Evolutionary conservation across 306 rosid genomes (phyloP).

Genomic region (Aeschynomene evenia): DNA sequence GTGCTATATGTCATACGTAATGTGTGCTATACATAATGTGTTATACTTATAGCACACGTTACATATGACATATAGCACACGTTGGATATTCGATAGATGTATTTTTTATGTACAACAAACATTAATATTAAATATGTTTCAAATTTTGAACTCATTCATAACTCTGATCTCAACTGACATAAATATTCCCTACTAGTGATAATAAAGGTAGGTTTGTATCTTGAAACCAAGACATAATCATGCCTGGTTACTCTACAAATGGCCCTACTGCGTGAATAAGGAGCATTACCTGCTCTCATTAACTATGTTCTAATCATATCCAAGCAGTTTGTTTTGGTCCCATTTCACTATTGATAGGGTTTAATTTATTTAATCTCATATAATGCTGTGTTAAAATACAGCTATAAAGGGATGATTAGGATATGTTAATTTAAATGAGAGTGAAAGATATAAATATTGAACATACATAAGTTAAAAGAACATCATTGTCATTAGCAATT

Average conservation of each 20-base stretch:
- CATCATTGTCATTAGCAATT: slow-evolving; percentile 14
- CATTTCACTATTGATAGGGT: not conserved
- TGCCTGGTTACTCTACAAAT: slow-evolving; percentile 1
- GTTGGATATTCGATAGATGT: no score
- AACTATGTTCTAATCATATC: slow-evolving; percentile 16
- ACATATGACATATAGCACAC: no score
- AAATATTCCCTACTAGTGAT: slow-evolving; percentile 7
- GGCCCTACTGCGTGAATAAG: slow-evolving; percentile 26
- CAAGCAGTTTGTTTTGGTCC: slow-evolving; percentile 11
- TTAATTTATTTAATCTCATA: slow-evolving; percentile 11
- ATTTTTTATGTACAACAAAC: no score
- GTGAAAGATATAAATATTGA: not conserved
- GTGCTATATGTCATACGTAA: no score
- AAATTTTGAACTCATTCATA: no score
- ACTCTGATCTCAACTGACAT: slow-evolving; percentile 12
- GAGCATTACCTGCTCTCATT: slow-evolving; percentile 6
- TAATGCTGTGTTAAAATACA: not conserved
- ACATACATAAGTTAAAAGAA: slow-evolving; percentile 1
- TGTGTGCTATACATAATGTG: no score
- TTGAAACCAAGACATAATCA: slow-evolving; percentile 27
- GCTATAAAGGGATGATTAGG: not conserved
- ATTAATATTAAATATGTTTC: no score
- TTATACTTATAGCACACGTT: no score
- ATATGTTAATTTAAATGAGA: slow-evolving; percentile 26
- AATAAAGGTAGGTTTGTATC: slow-evolving; percentile 18